Evolutionary conservation across 2,329 filamentous ascomycete species (phyloP), one percentile per base, ranked within the genome.

Genomic region (Penicillium sp.): DNA sequence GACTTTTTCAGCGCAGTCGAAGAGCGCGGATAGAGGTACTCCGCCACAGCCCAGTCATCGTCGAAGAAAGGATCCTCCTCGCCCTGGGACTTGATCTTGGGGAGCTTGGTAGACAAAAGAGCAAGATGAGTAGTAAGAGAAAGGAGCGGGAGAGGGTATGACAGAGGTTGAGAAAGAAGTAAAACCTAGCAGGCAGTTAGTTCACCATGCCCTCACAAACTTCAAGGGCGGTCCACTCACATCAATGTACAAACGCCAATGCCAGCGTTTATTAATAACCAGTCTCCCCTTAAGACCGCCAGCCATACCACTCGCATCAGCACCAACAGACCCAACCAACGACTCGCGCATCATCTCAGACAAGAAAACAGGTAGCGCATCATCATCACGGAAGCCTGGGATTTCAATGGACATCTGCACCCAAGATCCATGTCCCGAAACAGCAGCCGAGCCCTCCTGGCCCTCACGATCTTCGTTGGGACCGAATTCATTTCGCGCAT

Each of bases 21-120:
- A 24, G 58, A 47, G 31, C 79, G 80, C 1, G 85, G 81, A 74
- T 95, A 99, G 27, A 99, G 77, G 51, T 85, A 86, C 16, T 84
- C 80, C 1, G 91, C 86, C 14, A 88, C 88, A 58, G 88, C 90
- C 94, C 94, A 99, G 76, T 99, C 94, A 74, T 99, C 94, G 75
- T 96, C 88, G 74, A 99, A 99, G 68, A 96, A 86, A 11, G 94
- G 94, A 63, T 99, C 94, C 75, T 99, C 94, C 74, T 97, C 92
- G 51, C 84, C 83, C 71, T 95, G 89, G 1, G 92, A 96, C 69
- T 90, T 90, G 46, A 96, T 79, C 24, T 85, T 82, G 7, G 94
- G 94, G 2, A 97, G 80, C 57, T 88, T 86, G 6, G 94, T 92
- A 27, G 89, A 86, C 56, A 96, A 85, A 42, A 99, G 87, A 3